These are phyloP conservation scores for Penicillium waksmanii DNA, from an alignment of 495 filamentous ascomycete genomes.

Conservation along the genomic window DNA sequence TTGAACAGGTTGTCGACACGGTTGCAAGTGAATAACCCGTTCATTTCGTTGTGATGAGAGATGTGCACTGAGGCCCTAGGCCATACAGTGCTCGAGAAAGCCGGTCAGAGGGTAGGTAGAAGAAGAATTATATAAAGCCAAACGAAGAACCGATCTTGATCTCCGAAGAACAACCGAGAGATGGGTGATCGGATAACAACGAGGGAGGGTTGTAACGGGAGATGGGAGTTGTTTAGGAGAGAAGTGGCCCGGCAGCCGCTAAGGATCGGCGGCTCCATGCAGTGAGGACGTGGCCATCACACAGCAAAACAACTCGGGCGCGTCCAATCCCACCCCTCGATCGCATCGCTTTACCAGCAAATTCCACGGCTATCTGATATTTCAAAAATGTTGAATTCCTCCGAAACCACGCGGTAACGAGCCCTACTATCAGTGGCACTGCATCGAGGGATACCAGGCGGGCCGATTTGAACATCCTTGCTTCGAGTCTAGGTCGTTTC, in stretches of 20 bases:
- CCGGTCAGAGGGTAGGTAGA: conserved; percentile 5
- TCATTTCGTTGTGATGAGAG: conserved; percentile 42
- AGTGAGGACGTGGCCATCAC: conserved; percentile 36
- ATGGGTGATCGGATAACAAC: conserved; percentile 10
- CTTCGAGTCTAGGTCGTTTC: neutral
- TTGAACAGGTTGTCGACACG: conserved; percentile 25
- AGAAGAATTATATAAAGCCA: neutral
- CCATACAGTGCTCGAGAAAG: conserved; percentile 40
- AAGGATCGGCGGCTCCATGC: conserved; percentile 37
- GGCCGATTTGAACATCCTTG: conserved; percentile 12
- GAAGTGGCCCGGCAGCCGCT: conserved; percentile 30
- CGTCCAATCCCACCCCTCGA: conserved; percentile 8
- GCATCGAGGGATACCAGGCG: conserved; percentile 24
- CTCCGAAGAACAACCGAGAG: conserved; percentile 4
- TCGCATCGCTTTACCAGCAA: neutral
- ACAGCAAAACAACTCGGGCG: conserved; percentile 19
- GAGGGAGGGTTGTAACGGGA: conserved; percentile 20
- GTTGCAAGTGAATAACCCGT: conserved; percentile 27
- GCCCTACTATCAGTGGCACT: conserved; percentile 16
- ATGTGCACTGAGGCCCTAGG: conserved; percentile 44
- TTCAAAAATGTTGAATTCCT: conserved; percentile 19
- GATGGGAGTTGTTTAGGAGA: conserved; percentile 30
- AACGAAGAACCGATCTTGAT: neutral
- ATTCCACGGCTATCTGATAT: conserved; percentile 8
- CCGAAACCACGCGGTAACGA: conserved; percentile 22